Conservation (phyloP, 257 asterid species). For the Plantago elongata region DNA sequence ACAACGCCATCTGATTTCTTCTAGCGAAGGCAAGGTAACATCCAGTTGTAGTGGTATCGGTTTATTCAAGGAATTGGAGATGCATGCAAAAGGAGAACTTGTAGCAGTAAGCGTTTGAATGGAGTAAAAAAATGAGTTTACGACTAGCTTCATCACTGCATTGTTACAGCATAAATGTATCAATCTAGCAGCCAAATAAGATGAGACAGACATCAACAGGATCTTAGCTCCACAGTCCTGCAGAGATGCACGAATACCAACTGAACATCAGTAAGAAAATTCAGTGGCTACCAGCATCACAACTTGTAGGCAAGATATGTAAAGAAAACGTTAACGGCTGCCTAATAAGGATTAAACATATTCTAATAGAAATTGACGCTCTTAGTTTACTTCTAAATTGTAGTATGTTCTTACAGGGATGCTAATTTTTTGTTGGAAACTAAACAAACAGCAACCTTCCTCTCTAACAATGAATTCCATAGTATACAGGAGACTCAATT, state of each 20-base stretch:
- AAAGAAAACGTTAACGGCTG: no score
- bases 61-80: constrained; percentile 69
- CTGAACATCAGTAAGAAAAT: constrained; percentile 18
- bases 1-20: constrained; percentile 71
- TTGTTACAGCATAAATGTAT: constrained; percentile 30
- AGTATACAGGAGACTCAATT: no score
- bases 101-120: constrained; percentile 46
- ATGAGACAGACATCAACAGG: constrained; percentile 43
- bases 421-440: no score
- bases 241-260: constrained; percentile 23
- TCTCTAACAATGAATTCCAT: no score
- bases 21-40: constrained; percentile 67
- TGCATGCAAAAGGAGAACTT: constrained; percentile 70
- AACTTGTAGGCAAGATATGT: neutral
- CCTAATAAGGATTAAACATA: neutral
- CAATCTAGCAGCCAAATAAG: constrained; percentile 44
- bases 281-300: neutral
- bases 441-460: no score
- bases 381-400: neutral
- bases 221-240: constrained; percentile 55
- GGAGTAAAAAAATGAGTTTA: constrained; percentile 34
- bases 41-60: constrained; percentile 91
- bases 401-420: neutral
- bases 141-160: constrained; percentile 34
- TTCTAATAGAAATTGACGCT: neutral